phyloP scores from a whole-genome alignment of 1,139 yeast species.

The Suhomyces choctaworum region DNA sequence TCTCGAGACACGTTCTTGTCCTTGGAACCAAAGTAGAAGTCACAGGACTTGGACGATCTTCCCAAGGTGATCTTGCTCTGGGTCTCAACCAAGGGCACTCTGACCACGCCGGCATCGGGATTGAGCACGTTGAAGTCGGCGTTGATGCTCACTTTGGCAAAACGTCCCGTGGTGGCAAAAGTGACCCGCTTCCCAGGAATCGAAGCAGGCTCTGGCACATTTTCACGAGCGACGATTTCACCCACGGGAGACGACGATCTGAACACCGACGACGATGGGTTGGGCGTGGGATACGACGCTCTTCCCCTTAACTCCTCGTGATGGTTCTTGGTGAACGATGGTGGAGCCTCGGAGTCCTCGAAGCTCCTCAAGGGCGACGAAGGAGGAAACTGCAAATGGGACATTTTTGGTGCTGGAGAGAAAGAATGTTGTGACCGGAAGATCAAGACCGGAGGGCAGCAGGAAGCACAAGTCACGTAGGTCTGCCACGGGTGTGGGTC shows the following conservation, averaged over 20 bases:
- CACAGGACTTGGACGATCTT: slow-evolving; percentile 64
- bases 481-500: not conserved
- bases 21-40: slow-evolving; percentile 52
- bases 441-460: not conserved
- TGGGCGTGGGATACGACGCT: slow-evolving; percentile 50
- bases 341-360: slow-evolving; percentile 22
- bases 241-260: slow-evolving; percentile 45
- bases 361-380: slow-evolving; percentile 56
- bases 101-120: slow-evolving; percentile 39
- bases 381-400: slow-evolving; percentile 55
- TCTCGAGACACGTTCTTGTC: slow-evolving; percentile 68
- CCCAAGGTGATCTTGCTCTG: slow-evolving; percentile 47
- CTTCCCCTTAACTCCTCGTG: slow-evolving; percentile 23
- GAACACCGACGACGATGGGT: slow-evolving; percentile 55
- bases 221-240: slow-evolving; percentile 10
- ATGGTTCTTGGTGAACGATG: slow-evolving; percentile 16
- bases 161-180: slow-evolving; percentile 9
- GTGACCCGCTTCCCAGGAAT: slow-evolving; percentile 12
- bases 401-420: slow-evolving; percentile 12
- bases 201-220: slow-evolving; percentile 1
- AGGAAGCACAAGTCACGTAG: too few species aligned
- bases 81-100: slow-evolving; percentile 34
- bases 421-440: not conserved
- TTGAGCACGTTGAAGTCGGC: slow-evolving; percentile 41
- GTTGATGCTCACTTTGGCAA: slow-evolving; percentile 23